Base-by-base conservation (phyloP, 257 asterid genomes). In the Anisodus tanguticus region DNA sequence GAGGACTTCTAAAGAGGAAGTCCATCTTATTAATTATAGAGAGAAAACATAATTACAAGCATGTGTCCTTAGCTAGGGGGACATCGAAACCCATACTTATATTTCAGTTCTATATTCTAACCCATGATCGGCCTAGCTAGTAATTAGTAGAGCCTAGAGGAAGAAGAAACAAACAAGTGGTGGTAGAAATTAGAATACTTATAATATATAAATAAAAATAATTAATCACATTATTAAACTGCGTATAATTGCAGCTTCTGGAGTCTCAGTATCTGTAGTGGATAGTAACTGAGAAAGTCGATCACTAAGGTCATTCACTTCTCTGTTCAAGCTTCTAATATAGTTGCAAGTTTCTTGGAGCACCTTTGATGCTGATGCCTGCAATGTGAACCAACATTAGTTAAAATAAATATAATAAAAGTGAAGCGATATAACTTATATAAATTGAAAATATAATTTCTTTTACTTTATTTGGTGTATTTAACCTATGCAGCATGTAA, bases 331-430 rank as follows among this genome's bases (percentile, higher is more conserved):
- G 49, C 19, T 59, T 74, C 66, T 59, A 35, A 83, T 83, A 71
- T 83, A 83, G 86, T 83, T 83, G 19, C 86, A 83, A 10, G 77
- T 83, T 58, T 74, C 83, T 35, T 57, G 45, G 54, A 83, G 86
- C 63, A 83, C 82, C 60, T 83, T 83, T 10, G 72, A 7, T 49
- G 77, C 55, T 70, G 86, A 60, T 83, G 86, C 76, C 86, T 83
- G 39, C 62, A 70, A 70, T 17, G 8, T 41, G 7, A 69, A 41
- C 67, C 67, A 60, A 60, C 12, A n/a, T 60, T 55, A 55, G 6
- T 11, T 15, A 55, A 4, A 19, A 16, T 22, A 22, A 59, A 59
- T 6, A 17, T 17, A 17, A 59, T n/a, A 6, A 59, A 17, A 59
- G 31, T n/a, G 10, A 17, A 17, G 10, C 5, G 3, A 17, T 16